Percentiles rank a stretch among this genome's conserved stretches.
phyloP scores from a whole-genome alignment of 805 yeast species.

The Yamadazyma paraphyllophila region DNA sequence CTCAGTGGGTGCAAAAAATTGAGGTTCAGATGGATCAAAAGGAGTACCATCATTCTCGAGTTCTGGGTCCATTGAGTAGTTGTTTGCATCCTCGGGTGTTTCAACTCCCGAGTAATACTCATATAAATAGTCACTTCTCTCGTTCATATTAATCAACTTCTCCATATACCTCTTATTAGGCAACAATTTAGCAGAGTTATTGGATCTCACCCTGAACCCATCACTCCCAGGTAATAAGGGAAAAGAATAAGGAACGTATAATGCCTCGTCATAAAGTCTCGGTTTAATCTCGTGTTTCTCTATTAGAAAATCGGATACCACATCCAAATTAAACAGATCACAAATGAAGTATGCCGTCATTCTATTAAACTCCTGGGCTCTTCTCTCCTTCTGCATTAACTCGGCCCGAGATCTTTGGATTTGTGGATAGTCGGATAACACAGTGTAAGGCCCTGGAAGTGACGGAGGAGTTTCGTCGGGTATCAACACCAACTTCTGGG shows the following conservation, averaged over 20 bases:
- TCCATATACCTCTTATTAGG: slow-evolving; percentile 60
- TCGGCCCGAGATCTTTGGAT: slow-evolving; percentile 52
- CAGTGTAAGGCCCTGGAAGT: slow-evolving; percentile 10
- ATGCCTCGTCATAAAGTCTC: slow-evolving; percentile 85
- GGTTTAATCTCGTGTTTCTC: slow-evolving; percentile 81
- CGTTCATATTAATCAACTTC: slow-evolving; percentile 72
- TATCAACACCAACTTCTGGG: slow-evolving; percentile 81
- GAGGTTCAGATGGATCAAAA: slow-evolving; percentile 94
- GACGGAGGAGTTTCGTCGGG: slow-evolving; percentile 51
- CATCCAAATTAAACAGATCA: slow-evolving; percentile 69
- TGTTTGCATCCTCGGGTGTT: slow-evolving; percentile 55
- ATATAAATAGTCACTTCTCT: slow-evolving; percentile 86
- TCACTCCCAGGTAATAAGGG: slow-evolving; percentile 84
- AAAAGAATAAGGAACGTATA: slow-evolving; percentile 83
- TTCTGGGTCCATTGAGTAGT: slow-evolving; percentile 46
- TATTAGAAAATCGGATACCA: slow-evolving; percentile 62
- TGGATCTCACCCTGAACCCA: slow-evolving; percentile 73
- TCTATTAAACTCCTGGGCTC: slow-evolving; percentile 68
- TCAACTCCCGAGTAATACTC: slow-evolving; percentile 86
- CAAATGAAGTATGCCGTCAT: slow-evolving; percentile 91
- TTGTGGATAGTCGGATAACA: slow-evolving; percentile 18
- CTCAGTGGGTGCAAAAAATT: slow-evolving; percentile 62
- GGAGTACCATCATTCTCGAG: slow-evolving; percentile 44
- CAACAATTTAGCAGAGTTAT: slow-evolving; percentile 47
- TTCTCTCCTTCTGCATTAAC: slow-evolving; percentile 53